Evolutionary conservation across 306 rosid species (phyloP), one percentile per base, ranked within the genome.

Genomic region (Quercus aquifolioides): DNA sequence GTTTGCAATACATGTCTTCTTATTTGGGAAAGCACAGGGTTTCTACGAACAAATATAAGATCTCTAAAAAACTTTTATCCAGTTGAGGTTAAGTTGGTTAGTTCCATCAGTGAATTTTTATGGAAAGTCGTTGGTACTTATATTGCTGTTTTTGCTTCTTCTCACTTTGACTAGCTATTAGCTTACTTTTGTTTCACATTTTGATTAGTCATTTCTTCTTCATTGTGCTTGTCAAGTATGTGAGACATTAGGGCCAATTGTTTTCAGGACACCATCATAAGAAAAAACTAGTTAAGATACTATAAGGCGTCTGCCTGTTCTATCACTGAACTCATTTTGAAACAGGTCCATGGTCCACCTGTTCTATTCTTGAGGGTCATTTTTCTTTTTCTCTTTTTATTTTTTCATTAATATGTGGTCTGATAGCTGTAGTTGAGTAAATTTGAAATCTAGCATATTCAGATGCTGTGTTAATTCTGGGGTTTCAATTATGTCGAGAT

Each of bases 1-100:
- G 62, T 71, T 79, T 77, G 73, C 60, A 43, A 60, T 75, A 26
- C n/a, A 74, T 79, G 52, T 74, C 63, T 77, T 28, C 77, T 52
- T 52, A 55, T 74, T 43, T 63, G 25, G 74, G 14, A 46, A 46
- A 46, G 14, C 46, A 31, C 8, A 4, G 13, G 18, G 19, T 18
- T 33, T 33, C 23, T 35, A 19, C n/a, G 0, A 21, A 20, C 10
- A 30, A 15, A 35, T 35, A 35, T 35, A 63, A 60, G 30, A 25
- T 60, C 68, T 31, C 71, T 18, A 31, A 49, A 15, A 65, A 31
- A 17, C 3, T 17, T 17, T 21, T 17, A 18, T 65, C 49, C 4
- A 25, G 15, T 65, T 58, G 28, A 58, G 64, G 25, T 58, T 18
- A 17, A 8, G 51, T 35, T 62, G 35, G 69, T 62, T 62, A 14